These are phyloP conservation scores for Corinectria fuckeliana DNA, from an alignment of 2,329 filamentous ascomycete species.

Conservation along the genomic window DNA sequence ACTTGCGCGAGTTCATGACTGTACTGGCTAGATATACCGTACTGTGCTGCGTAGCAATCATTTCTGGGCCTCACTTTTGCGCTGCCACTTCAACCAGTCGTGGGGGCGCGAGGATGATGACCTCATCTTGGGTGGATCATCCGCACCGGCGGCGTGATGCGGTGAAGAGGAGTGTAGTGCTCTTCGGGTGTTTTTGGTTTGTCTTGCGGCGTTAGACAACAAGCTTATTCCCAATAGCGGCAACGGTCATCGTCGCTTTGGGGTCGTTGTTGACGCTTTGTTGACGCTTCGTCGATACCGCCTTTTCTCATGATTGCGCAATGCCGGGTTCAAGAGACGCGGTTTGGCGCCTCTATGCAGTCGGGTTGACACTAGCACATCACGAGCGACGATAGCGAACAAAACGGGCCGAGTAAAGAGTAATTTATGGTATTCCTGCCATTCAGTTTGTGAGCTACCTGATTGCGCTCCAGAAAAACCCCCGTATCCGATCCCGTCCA, in stretches of 20 bases:
- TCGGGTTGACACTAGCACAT: background rate
- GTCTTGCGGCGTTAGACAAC: background rate
- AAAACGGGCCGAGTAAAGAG: conserved; percentile 3
- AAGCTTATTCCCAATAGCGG: conserved; percentile 6
- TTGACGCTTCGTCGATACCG: background rate
- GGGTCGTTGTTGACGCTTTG: conserved; percentile 3
- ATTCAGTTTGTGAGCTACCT: conserved; percentile 43
- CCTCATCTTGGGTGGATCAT: conserved; percentile 38
- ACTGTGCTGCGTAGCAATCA: too few species aligned
- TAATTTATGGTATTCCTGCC: conserved; percentile 47
- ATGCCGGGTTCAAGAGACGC: background rate
- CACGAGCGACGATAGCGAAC: background rate
- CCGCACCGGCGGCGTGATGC: conserved; percentile 30
- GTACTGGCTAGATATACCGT: too few species aligned
- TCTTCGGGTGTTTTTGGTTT: background rate
- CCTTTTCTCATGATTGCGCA: background rate
- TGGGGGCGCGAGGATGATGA: conserved; percentile 23
- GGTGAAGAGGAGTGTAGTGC: background rate
- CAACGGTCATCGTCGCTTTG: conserved; percentile 5
- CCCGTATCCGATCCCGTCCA: conserved; percentile 1
- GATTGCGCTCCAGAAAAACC: conserved; percentile 20
- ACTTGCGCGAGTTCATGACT: too few species aligned
- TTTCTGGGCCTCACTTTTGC: background rate
- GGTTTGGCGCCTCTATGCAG: background rate
- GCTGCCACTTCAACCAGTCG: background rate